Percentiles rank a stretch among this genome's conserved stretches.
These are phyloP conservation scores for Medicago ruthenica DNA, from an alignment of 306 rosid species.

Conservation along the genomic window DNA sequence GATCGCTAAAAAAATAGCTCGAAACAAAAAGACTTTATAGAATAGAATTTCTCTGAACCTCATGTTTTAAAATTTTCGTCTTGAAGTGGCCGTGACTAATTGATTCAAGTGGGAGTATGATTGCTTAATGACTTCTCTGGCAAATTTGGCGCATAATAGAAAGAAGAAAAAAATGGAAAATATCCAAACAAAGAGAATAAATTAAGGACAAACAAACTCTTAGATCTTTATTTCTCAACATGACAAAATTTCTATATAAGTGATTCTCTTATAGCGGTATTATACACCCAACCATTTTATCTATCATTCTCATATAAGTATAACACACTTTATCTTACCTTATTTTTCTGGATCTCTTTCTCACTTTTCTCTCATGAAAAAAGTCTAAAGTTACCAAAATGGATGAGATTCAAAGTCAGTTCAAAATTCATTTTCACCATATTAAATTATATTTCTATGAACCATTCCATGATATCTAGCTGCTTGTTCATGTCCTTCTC, in stretches of 20 bases:
- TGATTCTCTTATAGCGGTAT: too few species aligned
- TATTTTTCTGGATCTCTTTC: neutral
- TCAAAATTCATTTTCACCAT: neutral
- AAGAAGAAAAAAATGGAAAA: too few species aligned
- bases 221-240: neutral
- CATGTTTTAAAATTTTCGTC: too few species aligned
- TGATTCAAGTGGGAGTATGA: too few species aligned
- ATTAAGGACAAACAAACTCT: neutral
- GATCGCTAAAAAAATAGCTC: too few species aligned
- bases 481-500: conserved; percentile 43
- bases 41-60: too few species aligned
- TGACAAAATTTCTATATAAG: neutral
- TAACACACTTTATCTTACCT: neutral
- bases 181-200: too few species aligned
- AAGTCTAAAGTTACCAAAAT: neutral
- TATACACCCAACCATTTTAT: neutral
- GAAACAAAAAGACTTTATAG: too few species aligned
- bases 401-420: neutral
- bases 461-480: conserved; percentile 44
- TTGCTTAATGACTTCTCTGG: too few species aligned
- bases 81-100: too few species aligned
- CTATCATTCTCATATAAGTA: neutral
- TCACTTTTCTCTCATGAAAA: neutral
- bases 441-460: conserved; percentile 29
- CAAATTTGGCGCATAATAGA: too few species aligned